phyloP scores from a whole-genome alignment of 1,139 yeast genomes.

The Yamadazyma dushanensis region DNA sequence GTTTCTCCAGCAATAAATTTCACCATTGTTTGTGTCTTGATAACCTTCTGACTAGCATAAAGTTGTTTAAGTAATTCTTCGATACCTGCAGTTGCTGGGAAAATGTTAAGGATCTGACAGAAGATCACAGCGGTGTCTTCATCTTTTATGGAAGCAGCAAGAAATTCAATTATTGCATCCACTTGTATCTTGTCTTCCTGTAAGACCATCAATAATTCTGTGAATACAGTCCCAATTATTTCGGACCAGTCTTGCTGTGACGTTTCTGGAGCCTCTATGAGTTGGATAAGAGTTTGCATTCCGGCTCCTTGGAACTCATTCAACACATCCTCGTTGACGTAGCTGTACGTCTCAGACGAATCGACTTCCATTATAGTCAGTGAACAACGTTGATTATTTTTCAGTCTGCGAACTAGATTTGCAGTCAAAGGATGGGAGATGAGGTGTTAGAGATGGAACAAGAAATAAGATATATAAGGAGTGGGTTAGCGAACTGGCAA shows the following conservation, averaged over 20 bases:
- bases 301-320: constrained; percentile 30
- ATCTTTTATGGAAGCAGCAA: constrained; percentile 29
- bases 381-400: constrained; percentile 2
- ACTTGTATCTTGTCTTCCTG: constrained; percentile 27
- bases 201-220: constrained; percentile 36
- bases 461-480: too few relatives aligned
- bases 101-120: constrained; percentile 47
- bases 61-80: constrained; percentile 28
- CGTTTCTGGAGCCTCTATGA: constrained; percentile 24
- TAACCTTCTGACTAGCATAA: constrained; percentile 25
- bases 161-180: constrained; percentile 27
- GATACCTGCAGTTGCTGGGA: constrained; percentile 34
- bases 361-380: constrained; percentile 1
- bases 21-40: constrained; percentile 40
- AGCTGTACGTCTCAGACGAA: constrained; percentile 12
- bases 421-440: too few relatives aligned
- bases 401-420: not conserved
- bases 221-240: constrained; percentile 21
- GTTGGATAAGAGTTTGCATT: constrained; percentile 28
- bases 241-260: constrained; percentile 15
- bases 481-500: too few relatives aligned
- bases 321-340: constrained; percentile 31
- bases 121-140: constrained; percentile 40
- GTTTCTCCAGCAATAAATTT: constrained; percentile 33
- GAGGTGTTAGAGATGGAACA: too few relatives aligned